phyloP scores from a whole-genome alignment of 192 early-diverging fungal genomes.

The Gamsiella multidivaricata region DNA sequence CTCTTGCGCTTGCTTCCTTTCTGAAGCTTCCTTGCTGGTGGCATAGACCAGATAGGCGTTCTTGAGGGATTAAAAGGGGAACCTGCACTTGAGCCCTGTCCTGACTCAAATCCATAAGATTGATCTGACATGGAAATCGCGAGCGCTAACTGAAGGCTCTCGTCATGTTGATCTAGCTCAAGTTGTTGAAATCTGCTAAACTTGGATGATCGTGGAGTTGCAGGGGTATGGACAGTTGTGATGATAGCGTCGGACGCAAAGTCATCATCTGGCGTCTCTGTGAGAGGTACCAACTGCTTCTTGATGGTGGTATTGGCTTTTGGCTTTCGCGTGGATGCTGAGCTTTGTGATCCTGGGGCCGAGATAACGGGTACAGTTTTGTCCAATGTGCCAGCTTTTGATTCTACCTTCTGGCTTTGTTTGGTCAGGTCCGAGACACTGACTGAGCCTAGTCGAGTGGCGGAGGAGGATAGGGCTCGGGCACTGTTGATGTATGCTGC shows the following conservation, averaged over 20 bases:
- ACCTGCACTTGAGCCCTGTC: background rate
- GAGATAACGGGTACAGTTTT: background rate
- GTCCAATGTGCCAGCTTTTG: background rate
- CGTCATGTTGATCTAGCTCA: slow-evolving; percentile 41
- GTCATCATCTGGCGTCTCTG: slow-evolving; percentile 27
- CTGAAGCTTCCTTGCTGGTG: background rate
- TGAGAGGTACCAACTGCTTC: slow-evolving; percentile 29
- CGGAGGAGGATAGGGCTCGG: too few relatives aligned
- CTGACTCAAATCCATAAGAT: background rate
- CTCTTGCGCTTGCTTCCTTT: slow-evolving; percentile 17
- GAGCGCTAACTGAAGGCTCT: slow-evolving; percentile 35
- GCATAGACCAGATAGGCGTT: slow-evolving; percentile 16
- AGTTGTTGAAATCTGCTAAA: slow-evolving; percentile 9
- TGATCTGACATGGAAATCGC: slow-evolving; percentile 41
- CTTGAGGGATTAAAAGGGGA: background rate
- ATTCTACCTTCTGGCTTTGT: slow-evolving; percentile 1
- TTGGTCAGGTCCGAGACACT: background rate
- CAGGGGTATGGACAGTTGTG: slow-evolving; percentile 20
- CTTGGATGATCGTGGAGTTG: background rate
- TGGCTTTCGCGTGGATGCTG: slow-evolving; percentile 2
- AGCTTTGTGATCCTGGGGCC: background rate
- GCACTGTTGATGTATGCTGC: too few relatives aligned
- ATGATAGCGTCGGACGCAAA: slow-evolving; percentile 46
- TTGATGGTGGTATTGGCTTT: slow-evolving; percentile 2
- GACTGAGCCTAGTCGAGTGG: too few relatives aligned